Conservation (phyloP, 176 grass and related monocot species). For the Phoenix roebelenii region DNA sequence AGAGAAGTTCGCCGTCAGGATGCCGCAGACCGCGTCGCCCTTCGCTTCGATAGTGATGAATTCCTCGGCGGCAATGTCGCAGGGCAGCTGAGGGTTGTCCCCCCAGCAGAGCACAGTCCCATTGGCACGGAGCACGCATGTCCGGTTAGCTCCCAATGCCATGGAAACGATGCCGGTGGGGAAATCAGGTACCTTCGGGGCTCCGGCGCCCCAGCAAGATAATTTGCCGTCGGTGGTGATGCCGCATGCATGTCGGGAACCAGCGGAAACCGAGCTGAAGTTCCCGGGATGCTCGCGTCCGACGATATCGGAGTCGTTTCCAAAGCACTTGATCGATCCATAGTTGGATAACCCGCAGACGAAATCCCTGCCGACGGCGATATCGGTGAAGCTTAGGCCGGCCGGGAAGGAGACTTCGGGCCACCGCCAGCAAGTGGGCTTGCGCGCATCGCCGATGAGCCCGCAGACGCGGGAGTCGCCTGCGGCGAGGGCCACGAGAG, state of each 20-base stretch:
- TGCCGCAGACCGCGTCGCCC: constrained; percentile 58
- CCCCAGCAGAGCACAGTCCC: constrained; percentile 53
- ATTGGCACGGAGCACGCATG: constrained; percentile 47
- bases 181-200: constrained; percentile 1
- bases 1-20: constrained; percentile 37
- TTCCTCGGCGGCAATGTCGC: neutral
- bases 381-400: constrained; percentile 29
- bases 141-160: constrained; percentile 54
- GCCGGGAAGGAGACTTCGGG: constrained; percentile 9
- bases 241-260: constrained; percentile 48
- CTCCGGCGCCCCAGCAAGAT: constrained; percentile 55
- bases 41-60: constrained; percentile 60
- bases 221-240: constrained; percentile 29
- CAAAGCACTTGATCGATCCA: constrained; percentile 24
- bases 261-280: constrained; percentile 33
- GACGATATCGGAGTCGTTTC: constrained; percentile 11
- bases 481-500: constrained; percentile 33
- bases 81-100: constrained; percentile 15
- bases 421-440: constrained; percentile 67
- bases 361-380: constrained; percentile 76
- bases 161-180: constrained; percentile 23
- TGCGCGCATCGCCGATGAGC: constrained; percentile 26
- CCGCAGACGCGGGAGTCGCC: constrained; percentile 64
- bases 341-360: constrained; percentile 41
- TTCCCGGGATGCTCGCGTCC: neutral